Base-by-base conservation (phyloP, 306 rosid genomes). In the Hylodesmum podocarpum region DNA sequence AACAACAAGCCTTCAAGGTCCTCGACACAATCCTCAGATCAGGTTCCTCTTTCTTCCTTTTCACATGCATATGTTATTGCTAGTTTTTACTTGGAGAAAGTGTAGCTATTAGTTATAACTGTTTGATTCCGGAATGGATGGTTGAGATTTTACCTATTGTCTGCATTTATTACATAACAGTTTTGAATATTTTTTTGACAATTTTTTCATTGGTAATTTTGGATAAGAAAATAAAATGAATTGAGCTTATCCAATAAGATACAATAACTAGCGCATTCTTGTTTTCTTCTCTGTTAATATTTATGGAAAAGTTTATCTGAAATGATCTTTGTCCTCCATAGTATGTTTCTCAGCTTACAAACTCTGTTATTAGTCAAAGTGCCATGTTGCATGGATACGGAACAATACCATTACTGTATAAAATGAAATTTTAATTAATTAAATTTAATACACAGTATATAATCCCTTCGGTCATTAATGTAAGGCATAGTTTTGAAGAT, bases 11-110 rank as follows among this genome's bases (percentile, higher is more conserved):
- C 61, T 78, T 89, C 59, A 92, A 84, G 83, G 98, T 95, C 53
- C 86, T 95, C 43, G 96, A 90, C 24, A 85, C 96, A 2, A 95
- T 95, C 82, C 86, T 92, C 65, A 87, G 86, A 89, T 95, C 98
- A 82, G 97, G 96, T 92, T 44, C 10, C 53, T 53, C 40, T 44
- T 69, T 18, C 66, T 59, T 67, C 21, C 46, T 1, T 34, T 2
- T 73, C 31, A 49, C 5, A 13, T 50, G 12, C 24, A 4, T 70
- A 14, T 21, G 14, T 33, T 33, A 3, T 4, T 19, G 69, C 3
- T 36, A 6, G 27, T 15, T 61, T 61, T 31, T 5, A n/a, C 6
- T 27, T 28, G 40, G 29, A 8, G 3, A n/a, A 34, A 34, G 28
- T 28, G 11, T 29, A 15, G 36, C 7, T 1, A n/a, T 8, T 29